These are phyloP conservation scores for Hibiscus syriacus DNA, from an alignment of 345 rosid genomes.

Conservation along the genomic window DNA sequence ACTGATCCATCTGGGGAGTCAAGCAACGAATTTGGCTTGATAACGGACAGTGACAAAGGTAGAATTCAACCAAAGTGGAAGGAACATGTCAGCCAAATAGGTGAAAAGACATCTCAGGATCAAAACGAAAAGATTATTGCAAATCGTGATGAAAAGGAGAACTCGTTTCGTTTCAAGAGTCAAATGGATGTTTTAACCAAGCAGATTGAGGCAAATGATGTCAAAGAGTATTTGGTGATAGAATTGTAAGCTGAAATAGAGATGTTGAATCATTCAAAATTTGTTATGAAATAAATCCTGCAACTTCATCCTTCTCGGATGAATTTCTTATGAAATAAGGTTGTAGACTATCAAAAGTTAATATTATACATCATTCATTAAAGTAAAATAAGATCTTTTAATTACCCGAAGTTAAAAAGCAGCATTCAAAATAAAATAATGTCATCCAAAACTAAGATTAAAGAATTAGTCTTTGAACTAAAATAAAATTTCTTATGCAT, in stretches of 20 bases:
- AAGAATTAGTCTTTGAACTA: too few species aligned
- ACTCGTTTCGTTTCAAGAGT: constrained; percentile 12
- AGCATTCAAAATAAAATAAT: too few species aligned
- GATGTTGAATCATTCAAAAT: too few species aligned
- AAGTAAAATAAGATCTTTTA: too few species aligned
- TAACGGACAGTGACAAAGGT: background rate
- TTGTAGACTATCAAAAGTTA: too few species aligned
- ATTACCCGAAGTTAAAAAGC: too few species aligned
- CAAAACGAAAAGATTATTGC: background rate
- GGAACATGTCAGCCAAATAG: background rate
- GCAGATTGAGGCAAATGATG: constrained; percentile 17
- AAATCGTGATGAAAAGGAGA: constrained; percentile 22
- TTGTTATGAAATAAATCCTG: too few species aligned
- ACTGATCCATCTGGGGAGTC: background rate
- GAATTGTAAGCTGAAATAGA: too few species aligned
- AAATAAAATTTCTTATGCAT: too few species aligned
- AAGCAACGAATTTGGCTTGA: background rate
- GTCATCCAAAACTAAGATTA: too few species aligned
- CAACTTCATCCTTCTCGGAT: background rate
- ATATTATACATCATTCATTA: too few species aligned
- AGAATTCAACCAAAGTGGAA: background rate
- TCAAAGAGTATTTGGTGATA: constrained; percentile 1
- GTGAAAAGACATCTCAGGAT: constrained; percentile 10
- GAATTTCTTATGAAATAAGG: background rate
- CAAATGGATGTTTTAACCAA: constrained; percentile 21